Evolutionary conservation across 345 rosid species (phyloP).

Genomic region (Boechera stricta): DNA sequence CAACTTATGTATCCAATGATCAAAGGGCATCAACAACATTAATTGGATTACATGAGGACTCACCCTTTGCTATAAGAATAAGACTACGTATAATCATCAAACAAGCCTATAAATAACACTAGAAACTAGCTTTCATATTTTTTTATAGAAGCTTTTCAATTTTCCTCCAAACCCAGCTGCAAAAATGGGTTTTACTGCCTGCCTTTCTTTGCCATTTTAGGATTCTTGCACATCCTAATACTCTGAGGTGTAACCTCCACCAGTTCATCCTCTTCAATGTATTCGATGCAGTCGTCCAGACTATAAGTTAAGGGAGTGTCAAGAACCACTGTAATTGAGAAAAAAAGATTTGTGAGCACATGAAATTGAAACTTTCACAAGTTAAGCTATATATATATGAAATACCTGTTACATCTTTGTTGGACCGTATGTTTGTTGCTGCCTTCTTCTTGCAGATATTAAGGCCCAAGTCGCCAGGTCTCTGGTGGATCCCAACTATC

Average conservation of each 20-base stretch:
- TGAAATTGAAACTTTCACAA: slow-evolving; percentile 15
- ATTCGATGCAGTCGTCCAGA: slow-evolving; percentile 94
- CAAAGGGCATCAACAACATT: slow-evolving; percentile 27
- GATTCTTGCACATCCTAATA: slow-evolving; percentile 91
- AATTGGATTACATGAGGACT: slow-evolving; percentile 30
- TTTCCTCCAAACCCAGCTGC: slow-evolving; percentile 36
- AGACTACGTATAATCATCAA: slow-evolving; percentile 32
- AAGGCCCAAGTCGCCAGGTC: slow-evolving; percentile 84
- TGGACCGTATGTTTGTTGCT: slow-evolving; percentile 90
- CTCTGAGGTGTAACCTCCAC: slow-evolving; percentile 94
- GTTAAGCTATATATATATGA: slow-evolving; percentile 3
- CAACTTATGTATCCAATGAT: neutral
- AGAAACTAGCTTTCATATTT: slow-evolving; percentile 28
- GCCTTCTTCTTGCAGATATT: slow-evolving; percentile 97
- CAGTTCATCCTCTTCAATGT: slow-evolving; percentile 94
- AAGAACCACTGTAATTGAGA: slow-evolving; percentile 69
- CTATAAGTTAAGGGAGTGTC: slow-evolving; percentile 90
- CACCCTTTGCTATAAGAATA: slow-evolving; percentile 32
- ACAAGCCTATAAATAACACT: slow-evolving; percentile 39
- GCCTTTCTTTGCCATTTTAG: slow-evolving; percentile 66
- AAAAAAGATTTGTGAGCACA: slow-evolving; percentile 10
- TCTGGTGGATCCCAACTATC: slow-evolving; percentile 92
- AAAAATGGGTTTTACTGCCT: slow-evolving; percentile 48
- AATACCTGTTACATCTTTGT: slow-evolving; percentile 85
- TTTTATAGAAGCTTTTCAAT: slow-evolving; percentile 10